Evolutionary conservation across 805 yeast genomes (phyloP).

Genomic region (Candida qinlingensis): DNA sequence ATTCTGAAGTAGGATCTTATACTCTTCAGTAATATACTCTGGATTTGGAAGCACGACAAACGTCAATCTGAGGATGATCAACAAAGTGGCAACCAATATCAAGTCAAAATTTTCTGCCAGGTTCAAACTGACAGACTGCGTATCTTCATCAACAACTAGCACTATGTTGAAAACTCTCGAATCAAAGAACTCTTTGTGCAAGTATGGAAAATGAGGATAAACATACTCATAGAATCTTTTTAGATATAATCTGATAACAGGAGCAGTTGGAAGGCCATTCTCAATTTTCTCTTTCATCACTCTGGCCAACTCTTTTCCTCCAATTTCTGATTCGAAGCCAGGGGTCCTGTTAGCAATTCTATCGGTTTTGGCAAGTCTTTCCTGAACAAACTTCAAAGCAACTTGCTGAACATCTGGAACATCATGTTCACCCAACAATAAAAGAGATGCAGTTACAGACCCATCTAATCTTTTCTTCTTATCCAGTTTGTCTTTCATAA

Average conservation of each 20-base stretch:
- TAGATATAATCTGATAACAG: constrained; percentile 36
- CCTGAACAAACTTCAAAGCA: constrained; percentile 16
- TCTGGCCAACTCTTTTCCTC: constrained; percentile 19
- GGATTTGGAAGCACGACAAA: constrained; percentile 34
- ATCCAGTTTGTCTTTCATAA: constrained; percentile 3
- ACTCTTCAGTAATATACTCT: constrained; percentile 10
- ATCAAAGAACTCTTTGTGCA: constrained; percentile 35
- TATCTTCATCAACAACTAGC: constrained; percentile 29
- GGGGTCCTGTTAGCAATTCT: constrained; percentile 3
- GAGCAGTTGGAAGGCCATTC: constrained; percentile 32
- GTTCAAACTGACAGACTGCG: constrained; percentile 23
- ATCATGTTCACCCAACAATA: constrained; percentile 20
- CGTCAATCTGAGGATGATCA: constrained; percentile 37
- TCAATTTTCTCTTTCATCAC: constrained; percentile 30
- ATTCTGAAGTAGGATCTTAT: constrained; percentile 25
- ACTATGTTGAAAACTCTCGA: constrained; percentile 26
- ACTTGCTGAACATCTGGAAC: constrained; percentile 17
- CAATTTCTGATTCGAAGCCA: constrained; percentile 4
- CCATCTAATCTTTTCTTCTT: constrained; percentile 21
- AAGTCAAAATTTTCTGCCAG: constrained; percentile 37
- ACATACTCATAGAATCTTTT: constrained; percentile 37
- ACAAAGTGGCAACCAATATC: constrained; percentile 34
- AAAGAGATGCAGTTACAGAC: constrained; percentile 15
- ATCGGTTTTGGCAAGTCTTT: constrained; percentile 13
- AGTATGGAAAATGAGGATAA: constrained; percentile 44